Evolutionary conservation across 495 filamentous ascomycete genomes (phyloP), one percentile per base, ranked within the genome.

Genomic region (Aspergillus incahuasiensis): DNA sequence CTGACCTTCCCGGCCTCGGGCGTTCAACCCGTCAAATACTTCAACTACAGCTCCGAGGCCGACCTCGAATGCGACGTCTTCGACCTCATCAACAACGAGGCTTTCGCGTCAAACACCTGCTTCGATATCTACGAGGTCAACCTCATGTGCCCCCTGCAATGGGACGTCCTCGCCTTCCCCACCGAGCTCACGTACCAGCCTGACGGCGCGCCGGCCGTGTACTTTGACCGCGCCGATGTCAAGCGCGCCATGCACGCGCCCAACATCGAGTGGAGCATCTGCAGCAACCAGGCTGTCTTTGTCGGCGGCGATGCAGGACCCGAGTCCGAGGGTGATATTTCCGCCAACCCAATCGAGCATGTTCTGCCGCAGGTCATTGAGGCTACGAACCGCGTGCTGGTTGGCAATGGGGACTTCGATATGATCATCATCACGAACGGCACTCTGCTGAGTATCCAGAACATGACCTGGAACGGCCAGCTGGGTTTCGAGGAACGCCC

Each of bases 381-480:
- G 62, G 69, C 71, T 0, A 81, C 81, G 0, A 80, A 86, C 51
- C 74, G 78, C 46, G 82, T 83, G 0, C 73, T 88, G 25, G 78
- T 87, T 55, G 72, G 69, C 11, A 80, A 84, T 57, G 84, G 81
- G 7, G 72, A 79, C 58, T 78, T 80, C 19, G 85, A 88, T 63
- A 79, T 81, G 65, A 75, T 83, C 57, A 77, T 87, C 49, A 71
- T 84, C 39, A 75, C 78, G 41, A 81, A 85, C 58, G 85, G 82
- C n/a, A 84, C 82, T 0, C 68, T 86, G 5, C 63, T 86, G 35
- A 68, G 78, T 30, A 83, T 87, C 57, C 83, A 86, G 64, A 86
- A 86, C 65, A 84, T 86, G 81, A 87, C 82, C 5, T 88, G 82
- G 81, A 79, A 82, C 57, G 83, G 84, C 19, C 63, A 74, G 21